Evolutionary conservation across 169 alveolate species (phyloP), one percentile per base, ranked within the genome.

Genomic region (Cryptosporidium sp.): DNA sequence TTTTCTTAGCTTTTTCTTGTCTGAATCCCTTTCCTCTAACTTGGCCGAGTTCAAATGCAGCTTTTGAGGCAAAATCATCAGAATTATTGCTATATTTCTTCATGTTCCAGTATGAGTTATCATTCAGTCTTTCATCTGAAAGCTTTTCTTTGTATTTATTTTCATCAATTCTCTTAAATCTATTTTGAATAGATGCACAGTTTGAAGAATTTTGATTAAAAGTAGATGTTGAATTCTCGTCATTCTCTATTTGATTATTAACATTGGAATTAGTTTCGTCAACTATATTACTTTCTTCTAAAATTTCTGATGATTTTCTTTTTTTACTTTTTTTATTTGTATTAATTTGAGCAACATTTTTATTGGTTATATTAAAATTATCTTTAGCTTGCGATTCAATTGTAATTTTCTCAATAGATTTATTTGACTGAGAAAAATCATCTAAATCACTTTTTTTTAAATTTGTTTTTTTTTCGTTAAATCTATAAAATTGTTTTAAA

Each of bases 21-120:
- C 96, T 93, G 71, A 94, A 94, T 29, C 93, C 94, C 42, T 93
- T 94, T 18, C 97, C 97, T 85, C 94, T 87, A 18, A 94, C 97
- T 91, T 94, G 86, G 18, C 92, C 92, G 12, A 85, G 65, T 45
- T 85, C 92, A 44, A 42, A 42, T 16, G 92, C 85, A 29, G 92
- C 92, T 33, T 85, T 85, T 1, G 92, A 61, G 7, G 86, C 92
- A 65, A 69, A 85, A 29, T 61, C 71, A 23, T 71, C 87, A 5
- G 70, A 16, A 16, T 65, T 42, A n/a, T 70, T 85, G 60, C 73
- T 75, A 31, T 80, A 80, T 26, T 80, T 80, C 51, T 61, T 80
- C 87, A 80, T 80, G 1, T 80, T 80, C 85, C 85, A 61, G 23
- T 68, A 70, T 23, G 92, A 85, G 51, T 85, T 85, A n/a, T 85